These are phyloP conservation scores for Gracilariopsis chorda DNA, from an alignment of 23 red algal genomes.

Conservation along the genomic window DNA sequence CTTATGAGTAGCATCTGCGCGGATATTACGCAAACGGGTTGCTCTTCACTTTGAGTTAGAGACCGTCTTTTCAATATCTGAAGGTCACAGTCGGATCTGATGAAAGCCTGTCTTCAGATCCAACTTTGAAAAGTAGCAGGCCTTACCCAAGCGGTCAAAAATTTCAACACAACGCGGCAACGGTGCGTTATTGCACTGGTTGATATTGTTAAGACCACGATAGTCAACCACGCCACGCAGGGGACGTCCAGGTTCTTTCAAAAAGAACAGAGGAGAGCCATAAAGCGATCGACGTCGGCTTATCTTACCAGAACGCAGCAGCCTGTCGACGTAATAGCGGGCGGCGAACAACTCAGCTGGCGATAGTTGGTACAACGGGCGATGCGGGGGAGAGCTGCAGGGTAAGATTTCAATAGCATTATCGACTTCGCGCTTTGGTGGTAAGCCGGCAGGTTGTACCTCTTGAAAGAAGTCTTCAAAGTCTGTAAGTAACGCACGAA, in stretches of 20 bases:
- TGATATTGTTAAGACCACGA: no score
- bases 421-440: background rate
- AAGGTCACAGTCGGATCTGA: background rate
- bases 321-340: background rate
- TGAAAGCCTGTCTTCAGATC: background rate
- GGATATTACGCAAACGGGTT: no score
- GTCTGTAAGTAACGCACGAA: background rate
- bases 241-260: no score
- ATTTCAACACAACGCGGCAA: background rate
- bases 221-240: no score
- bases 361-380: constrained; percentile 11
- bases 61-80: background rate
- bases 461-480: constrained; percentile 17
- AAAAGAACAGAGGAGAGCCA: constrained; percentile 14
- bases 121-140: background rate
- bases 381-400: background rate
- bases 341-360: constrained; percentile 14
- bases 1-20: no score
- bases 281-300: background rate
- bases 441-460: background rate
- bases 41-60: background rate
- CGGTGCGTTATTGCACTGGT: no score
- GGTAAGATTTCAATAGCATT: background rate
- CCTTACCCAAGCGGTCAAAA: background rate
- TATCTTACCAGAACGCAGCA: constrained; percentile 7